A percentile compares a stretch with the other conserved stretches of the same genome.
Conservation (phyloP, 352 stramenopile genomes). For the Globisporangium megalacanthum region DNA sequence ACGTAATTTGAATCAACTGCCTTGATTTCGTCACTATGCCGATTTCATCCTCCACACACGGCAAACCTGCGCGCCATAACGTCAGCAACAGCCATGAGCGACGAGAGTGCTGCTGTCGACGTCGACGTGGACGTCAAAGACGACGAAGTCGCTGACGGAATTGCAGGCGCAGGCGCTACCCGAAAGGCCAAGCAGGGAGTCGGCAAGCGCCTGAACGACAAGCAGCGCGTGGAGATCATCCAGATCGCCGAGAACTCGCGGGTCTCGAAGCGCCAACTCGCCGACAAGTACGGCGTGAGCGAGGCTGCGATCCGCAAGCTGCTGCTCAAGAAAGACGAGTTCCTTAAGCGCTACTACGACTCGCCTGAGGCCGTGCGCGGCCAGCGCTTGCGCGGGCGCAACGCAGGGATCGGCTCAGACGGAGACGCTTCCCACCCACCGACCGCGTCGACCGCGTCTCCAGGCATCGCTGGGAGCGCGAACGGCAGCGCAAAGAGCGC, state of each 20-base stretch:
- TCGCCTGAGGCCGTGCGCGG: conserved; percentile 71
- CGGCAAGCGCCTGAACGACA: conserved; percentile 75
- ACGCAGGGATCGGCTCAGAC: conserved; percentile 13
- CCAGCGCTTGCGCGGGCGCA: conserved; percentile 65
- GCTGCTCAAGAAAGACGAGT: conserved; percentile 76
- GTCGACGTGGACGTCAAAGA: conserved; percentile 15
- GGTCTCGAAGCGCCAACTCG: conserved; percentile 72
- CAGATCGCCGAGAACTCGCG: conserved; percentile 74
- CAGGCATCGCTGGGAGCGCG: neutral
- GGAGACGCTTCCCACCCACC: neutral
- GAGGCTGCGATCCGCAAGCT: conserved; percentile 79
- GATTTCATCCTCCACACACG: no score
- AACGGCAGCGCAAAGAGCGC: neutral
- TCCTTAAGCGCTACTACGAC: conserved; percentile 76
- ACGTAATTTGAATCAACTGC: no score
- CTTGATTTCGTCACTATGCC: no score
- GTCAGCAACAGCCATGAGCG: no score
- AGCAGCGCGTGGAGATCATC: conserved; percentile 81
- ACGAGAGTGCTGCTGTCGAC: no score
- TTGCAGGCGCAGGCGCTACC: conserved; percentile 2
- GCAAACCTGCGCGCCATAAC: no score
- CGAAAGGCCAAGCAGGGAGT: conserved; percentile 56
- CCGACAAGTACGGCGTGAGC: conserved; percentile 72
- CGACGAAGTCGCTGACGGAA: conserved; percentile 1
- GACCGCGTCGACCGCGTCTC: neutral